phyloP scores from a whole-genome alignment of 2,329 filamentous ascomycete species.

The Penicillium sp. region DNA sequence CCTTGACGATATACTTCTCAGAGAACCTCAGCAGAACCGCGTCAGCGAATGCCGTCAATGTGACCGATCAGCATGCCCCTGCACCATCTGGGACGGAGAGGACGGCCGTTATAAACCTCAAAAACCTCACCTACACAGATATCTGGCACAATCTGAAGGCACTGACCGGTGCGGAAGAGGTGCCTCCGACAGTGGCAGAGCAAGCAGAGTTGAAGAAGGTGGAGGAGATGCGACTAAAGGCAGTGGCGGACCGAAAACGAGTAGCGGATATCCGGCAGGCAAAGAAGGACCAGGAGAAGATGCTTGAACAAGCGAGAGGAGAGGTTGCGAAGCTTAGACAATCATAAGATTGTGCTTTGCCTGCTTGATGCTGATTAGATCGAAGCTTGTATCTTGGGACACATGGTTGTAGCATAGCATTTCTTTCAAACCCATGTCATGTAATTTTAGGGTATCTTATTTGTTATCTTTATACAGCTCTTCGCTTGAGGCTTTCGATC shows the following conservation, averaged over 20 bases:
- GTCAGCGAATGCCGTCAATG: conserved; percentile 28
- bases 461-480: not conserved
- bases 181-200: conserved; percentile 41
- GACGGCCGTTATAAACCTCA: conserved; percentile 44
- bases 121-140: conserved; percentile 43
- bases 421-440: conserved; percentile 24
- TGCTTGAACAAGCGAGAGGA: conserved; percentile 50
- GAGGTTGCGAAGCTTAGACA: conserved; percentile 49
- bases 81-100: conserved; percentile 37
- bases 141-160: conserved; percentile 51
- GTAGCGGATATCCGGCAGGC: conserved; percentile 46
- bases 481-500: conserved; percentile 2
- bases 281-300: conserved; percentile 51
- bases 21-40: conserved; percentile 37
- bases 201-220: conserved; percentile 41
- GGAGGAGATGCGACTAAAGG: conserved; percentile 39
- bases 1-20: conserved; percentile 50
- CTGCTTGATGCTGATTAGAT: conserved; percentile 9
- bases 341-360: conserved; percentile 29
- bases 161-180: conserved; percentile 46
- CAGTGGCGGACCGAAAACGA: conserved; percentile 45
- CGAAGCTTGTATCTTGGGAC: conserved; percentile 21
- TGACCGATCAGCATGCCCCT: conserved; percentile 42
- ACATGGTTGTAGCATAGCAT: conserved; percentile 32
- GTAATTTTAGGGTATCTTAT: conserved; percentile 25